Conservation (phyloP, 305 asterid genomes). For the Fraxinus nigra region DNA sequence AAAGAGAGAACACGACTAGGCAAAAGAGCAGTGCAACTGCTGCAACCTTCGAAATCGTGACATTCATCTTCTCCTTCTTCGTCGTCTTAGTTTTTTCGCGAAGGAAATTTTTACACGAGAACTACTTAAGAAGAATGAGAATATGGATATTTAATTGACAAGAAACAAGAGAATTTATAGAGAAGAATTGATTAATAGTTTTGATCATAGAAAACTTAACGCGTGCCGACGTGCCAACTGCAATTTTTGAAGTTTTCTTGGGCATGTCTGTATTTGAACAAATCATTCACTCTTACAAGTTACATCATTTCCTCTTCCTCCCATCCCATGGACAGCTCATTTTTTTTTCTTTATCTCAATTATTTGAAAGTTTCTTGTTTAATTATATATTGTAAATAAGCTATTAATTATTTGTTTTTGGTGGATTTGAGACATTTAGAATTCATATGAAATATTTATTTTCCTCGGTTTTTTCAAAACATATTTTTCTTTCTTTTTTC, state of each 20-base stretch:
- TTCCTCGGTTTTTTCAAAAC: too few species aligned
- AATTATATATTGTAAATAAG: not conserved
- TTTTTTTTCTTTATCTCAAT: not conserved
- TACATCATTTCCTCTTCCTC: not conserved
- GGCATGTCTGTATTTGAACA: not conserved
- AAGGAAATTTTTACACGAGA: not conserved
- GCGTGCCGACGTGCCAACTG: not conserved
- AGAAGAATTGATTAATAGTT: not conserved
- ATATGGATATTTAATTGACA: not conserved
- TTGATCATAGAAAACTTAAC: not conserved
- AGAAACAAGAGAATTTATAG: not conserved
- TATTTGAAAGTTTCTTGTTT: not conserved
- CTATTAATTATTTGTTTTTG: not conserved
- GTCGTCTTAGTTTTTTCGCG: not conserved
- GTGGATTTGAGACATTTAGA: not conserved
- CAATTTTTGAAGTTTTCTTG: constrained; percentile 16
- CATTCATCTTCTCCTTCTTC: not conserved
- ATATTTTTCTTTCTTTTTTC: too few species aligned
- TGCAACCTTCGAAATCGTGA: not conserved
- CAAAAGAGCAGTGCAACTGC: not conserved
- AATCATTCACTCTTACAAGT: not conserved
- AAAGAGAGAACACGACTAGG: constrained; percentile 3
- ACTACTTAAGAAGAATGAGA: not conserved
- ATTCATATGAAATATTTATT: too few species aligned
- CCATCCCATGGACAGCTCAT: not conserved